Conservation (phyloP, 148 eudicot species). For the Simmondsia chinensis region DNA sequence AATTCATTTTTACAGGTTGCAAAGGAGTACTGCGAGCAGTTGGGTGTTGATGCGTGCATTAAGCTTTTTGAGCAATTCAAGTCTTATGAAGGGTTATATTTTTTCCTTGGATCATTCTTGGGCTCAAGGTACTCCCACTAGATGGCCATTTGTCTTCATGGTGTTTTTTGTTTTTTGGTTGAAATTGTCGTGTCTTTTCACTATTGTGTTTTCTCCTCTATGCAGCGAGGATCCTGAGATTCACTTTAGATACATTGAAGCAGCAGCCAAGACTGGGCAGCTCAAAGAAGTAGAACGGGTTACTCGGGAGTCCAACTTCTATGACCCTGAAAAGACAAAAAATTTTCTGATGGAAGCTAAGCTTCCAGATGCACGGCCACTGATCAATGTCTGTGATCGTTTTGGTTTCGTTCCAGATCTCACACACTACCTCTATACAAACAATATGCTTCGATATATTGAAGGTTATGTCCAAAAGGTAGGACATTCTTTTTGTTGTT, state of each 20-base stretch:
- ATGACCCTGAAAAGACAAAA: conserved; percentile 78
- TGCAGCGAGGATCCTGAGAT: conserved; percentile 87
- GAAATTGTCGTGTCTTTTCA: background rate
- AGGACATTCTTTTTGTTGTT: background rate
- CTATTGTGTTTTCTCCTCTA: background rate
- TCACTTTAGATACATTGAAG: conserved; percentile 82
- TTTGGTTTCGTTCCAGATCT: conserved; percentile 86
- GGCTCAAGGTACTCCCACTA: conserved; percentile 64
- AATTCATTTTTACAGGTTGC: conserved; percentile 45
- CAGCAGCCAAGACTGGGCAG: conserved; percentile 89
- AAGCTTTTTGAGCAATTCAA: conserved; percentile 88
- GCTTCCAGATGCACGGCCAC: conserved; percentile 90
- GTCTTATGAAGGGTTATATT: conserved; percentile 82
- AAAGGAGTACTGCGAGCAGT: conserved; percentile 74
- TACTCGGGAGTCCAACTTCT: conserved; percentile 81
- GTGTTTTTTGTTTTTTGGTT: background rate
- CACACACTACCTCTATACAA: conserved; percentile 74
- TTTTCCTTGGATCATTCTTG: conserved; percentile 79
- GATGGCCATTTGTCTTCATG: conserved; percentile 2
- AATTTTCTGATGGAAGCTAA: conserved; percentile 88
- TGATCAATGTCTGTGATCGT: conserved; percentile 85
- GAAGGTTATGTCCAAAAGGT: conserved; percentile 99
- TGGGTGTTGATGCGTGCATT: conserved; percentile 75
- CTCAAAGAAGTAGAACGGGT: conserved; percentile 87
- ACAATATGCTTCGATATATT: conserved; percentile 97